Evolutionary conservation across 257 asterid genomes (phyloP).

Genomic region (Marsdenia floribunda): DNA sequence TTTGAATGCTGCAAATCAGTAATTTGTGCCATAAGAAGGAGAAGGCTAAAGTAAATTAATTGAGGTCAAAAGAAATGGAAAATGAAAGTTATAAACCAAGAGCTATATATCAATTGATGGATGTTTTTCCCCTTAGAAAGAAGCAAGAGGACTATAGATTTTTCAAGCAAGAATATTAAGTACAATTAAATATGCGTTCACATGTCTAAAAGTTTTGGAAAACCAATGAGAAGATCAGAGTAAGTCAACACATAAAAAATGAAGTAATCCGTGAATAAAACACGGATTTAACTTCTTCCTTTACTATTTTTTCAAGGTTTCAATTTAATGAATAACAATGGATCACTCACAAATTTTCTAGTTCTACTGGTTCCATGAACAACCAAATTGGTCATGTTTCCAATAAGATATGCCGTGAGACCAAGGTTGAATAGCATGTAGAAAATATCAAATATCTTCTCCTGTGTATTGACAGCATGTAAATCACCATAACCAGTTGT

Average conservation of each 20-base stretch:
- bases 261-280: neutral
- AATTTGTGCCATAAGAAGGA: neutral
- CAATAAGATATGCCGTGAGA: conserved; percentile 66
- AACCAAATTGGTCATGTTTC: conserved; percentile 86
- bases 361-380: conserved; percentile 75
- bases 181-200: neutral
- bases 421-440: conserved; percentile 66
- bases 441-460: conserved; percentile 53
- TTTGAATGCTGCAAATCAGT: neutral
- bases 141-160: neutral
- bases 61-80: neutral
- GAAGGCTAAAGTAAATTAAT: neutral
- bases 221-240: neutral
- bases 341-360: conserved; percentile 60
- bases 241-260: neutral
- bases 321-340: neutral
- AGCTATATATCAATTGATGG: neutral
- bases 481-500: conserved; percentile 76
- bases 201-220: neutral
- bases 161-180: neutral
- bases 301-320: no score
- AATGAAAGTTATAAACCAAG: neutral
- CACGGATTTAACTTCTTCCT: no score
- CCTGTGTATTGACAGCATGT: conserved; percentile 53
- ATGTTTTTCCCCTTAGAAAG: neutral